Evolutionary conservation across 2,329 filamentous ascomycete genomes (phyloP).

Genomic region (Alternaria longipes): DNA sequence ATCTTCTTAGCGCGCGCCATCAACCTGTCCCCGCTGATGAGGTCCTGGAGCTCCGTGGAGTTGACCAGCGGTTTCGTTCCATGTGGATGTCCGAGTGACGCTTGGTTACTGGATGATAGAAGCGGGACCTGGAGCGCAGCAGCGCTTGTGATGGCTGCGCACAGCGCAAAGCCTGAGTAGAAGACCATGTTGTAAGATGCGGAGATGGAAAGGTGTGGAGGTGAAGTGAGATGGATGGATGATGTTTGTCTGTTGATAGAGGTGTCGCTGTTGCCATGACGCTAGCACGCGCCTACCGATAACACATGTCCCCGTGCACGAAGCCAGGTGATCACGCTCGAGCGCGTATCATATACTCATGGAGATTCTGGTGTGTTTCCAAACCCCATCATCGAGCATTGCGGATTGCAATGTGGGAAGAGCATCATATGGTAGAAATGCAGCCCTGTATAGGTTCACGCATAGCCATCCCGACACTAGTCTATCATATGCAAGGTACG

Average conservation of each 20-base stretch:
- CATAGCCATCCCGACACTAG: not conserved
- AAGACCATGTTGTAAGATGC: conserved; percentile 36
- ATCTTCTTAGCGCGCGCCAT: conserved; percentile 48
- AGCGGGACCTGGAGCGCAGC: conserved; percentile 44
- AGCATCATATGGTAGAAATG: not conserved
- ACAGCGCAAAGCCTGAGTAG: conserved; percentile 39
- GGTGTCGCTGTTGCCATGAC: conserved; percentile 36
- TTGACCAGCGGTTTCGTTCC: conserved; percentile 46
- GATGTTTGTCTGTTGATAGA: conserved; percentile 27
- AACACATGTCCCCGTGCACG: conserved; percentile 38
- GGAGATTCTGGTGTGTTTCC: not conserved
- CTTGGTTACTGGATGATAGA: conserved; percentile 36
- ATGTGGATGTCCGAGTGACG: conserved; percentile 30
- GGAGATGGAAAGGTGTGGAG: conserved; percentile 9
- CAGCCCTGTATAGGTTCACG: not conserved
- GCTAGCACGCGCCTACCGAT: conserved; percentile 33
- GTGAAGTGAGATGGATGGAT: conserved; percentile 21
- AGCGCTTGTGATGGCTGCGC: conserved; percentile 38
- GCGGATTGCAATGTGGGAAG: not conserved
- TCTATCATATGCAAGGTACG: conserved; percentile 1
- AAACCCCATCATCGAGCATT: not conserved
- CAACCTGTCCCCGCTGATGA: conserved; percentile 48
- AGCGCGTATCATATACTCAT: not conserved
- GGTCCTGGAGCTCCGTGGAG: conserved; percentile 46
- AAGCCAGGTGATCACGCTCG: conserved; percentile 1